phyloP scores from a whole-genome alignment of 1,284 basidiomycete genomes.

The Ustilago crameri region DNA sequence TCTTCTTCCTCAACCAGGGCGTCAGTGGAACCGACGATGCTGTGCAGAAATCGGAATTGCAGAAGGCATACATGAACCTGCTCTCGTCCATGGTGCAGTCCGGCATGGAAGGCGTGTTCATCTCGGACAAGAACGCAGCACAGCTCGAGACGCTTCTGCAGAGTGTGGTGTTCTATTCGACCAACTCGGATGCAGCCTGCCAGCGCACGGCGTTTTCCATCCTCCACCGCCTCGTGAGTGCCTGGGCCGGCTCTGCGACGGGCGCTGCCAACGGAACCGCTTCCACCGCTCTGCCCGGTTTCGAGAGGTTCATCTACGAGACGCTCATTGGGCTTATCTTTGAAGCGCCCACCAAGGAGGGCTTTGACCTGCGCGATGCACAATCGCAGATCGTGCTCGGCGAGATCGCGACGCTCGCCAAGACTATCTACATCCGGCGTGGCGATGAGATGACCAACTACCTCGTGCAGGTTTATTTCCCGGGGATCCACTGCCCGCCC shows the following conservation, averaged over 20 bases:
- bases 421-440: conserved; percentile 80
- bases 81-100: conserved; percentile 81
- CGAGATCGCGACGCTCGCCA: conserved; percentile 73
- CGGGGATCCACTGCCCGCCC: conserved; percentile 85
- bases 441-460: conserved; percentile 86
- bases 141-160: conserved; percentile 82
- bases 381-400: conserved; percentile 70
- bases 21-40: conserved; percentile 91
- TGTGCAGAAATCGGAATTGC: conserved; percentile 83
- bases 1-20: conserved; percentile 81
- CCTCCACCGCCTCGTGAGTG: conserved; percentile 76
- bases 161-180: conserved; percentile 72
- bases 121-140: conserved; percentile 84
- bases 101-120: conserved; percentile 84
- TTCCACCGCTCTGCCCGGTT: conserved; percentile 77
- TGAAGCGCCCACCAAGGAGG: conserved; percentile 79
- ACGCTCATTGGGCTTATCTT: conserved; percentile 85
- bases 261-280: conserved; percentile 38
- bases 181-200: conserved; percentile 69
- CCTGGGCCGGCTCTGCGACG: conserved; percentile 75
- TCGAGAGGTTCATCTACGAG: conserved; percentile 92
- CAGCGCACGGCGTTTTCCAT: conserved; percentile 86
- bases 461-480: conserved; percentile 82
- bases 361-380: conserved; percentile 88
- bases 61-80: conserved; percentile 87